Evolutionary conservation across 2,329 filamentous ascomycete species (phyloP).

Genomic region (Cladophialophora exuberans): DNA sequence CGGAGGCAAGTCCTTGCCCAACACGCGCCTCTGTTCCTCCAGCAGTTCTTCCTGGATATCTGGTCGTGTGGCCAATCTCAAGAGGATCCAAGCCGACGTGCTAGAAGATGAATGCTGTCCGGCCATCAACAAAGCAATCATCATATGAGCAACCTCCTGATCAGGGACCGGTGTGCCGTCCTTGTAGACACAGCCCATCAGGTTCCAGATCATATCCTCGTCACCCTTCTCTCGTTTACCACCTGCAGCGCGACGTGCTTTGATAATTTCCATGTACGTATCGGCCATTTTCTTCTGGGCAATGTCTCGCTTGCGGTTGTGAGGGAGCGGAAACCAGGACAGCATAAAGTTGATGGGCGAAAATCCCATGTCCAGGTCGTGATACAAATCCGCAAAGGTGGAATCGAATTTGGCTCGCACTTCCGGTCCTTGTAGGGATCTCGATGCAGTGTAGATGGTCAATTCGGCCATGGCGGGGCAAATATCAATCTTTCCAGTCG

Average conservation of each 20-base stretch:
- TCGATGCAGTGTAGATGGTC: conserved; percentile 79
- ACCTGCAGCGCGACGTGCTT: conserved; percentile 56
- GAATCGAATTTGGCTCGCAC: conserved; percentile 72
- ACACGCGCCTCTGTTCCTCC: conserved; percentile 63
- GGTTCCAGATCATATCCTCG: conserved; percentile 75
- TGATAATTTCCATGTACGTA: conserved; percentile 73
- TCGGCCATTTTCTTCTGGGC: conserved; percentile 72
- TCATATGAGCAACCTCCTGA: conserved; percentile 78
- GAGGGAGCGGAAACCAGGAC: conserved; percentile 76
- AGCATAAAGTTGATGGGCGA: conserved; percentile 81
- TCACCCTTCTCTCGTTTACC: conserved; percentile 53
- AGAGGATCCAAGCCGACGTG: conserved; percentile 76
- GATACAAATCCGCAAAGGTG: conserved; percentile 74
- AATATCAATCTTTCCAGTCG: conserved; percentile 64
- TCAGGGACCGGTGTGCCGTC: conserved; percentile 70
- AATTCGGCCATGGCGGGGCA: conserved; percentile 72
- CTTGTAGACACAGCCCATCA: conserved; percentile 79
- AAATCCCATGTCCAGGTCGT: conserved; percentile 80
- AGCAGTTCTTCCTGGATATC: conserved; percentile 72
- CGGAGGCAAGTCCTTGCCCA: conserved; percentile 59
- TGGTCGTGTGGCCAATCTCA: conserved; percentile 71
- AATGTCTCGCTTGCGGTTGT: conserved; percentile 71
- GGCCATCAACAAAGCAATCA: conserved; percentile 84
- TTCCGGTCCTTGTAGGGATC: conserved; percentile 75
- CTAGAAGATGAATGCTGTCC: conserved; percentile 81